A percentile compares a stretch with the other conserved stretches of the same genome.
These are phyloP conservation scores for Dendrobium chrysotoxum DNA, from an alignment of 106 monocot genomes.

Conservation along the genomic window DNA sequence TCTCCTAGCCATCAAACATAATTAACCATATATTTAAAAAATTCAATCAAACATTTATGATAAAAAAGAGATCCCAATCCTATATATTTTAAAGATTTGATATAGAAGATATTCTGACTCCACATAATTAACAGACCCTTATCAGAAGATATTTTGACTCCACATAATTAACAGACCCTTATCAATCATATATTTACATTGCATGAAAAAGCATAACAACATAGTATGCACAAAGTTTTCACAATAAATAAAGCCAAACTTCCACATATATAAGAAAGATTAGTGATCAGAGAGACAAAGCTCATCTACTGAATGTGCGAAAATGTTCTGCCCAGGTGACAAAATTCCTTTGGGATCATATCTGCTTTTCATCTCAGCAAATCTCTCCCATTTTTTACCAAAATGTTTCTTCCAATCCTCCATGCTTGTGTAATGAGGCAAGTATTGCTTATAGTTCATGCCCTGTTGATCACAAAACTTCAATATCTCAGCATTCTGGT, in stretches of 20 bases:
- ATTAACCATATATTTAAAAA: too few relatives aligned
- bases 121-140: too few relatives aligned
- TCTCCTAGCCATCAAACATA: too few relatives aligned
- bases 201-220: too few relatives aligned
- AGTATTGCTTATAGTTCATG: slow-evolving; percentile 51
- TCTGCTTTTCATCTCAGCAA: slow-evolving; percentile 39
- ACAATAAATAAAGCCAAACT: not conserved
- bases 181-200: too few relatives aligned
- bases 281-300: not conserved
- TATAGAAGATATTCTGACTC: too few relatives aligned
- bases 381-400: slow-evolving; percentile 36
- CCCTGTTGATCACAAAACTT: slow-evolving; percentile 23
- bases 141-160: too few relatives aligned
- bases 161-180: too few relatives aligned
- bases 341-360: slow-evolving; percentile 55
- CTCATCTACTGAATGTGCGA: slow-evolving; percentile 5
- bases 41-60: too few relatives aligned
- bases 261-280: not conserved
- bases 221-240: too few relatives aligned
- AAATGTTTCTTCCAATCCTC: slow-evolving; percentile 56
- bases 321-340: slow-evolving; percentile 59
- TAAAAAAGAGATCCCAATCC: too few relatives aligned
- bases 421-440: slow-evolving; percentile 31
- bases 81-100: too few relatives aligned
- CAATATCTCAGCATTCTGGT: slow-evolving; percentile 44